Evolutionary conservation across 495 filamentous ascomycete species (phyloP).

Genomic region (Aspergillus sparsus): DNA sequence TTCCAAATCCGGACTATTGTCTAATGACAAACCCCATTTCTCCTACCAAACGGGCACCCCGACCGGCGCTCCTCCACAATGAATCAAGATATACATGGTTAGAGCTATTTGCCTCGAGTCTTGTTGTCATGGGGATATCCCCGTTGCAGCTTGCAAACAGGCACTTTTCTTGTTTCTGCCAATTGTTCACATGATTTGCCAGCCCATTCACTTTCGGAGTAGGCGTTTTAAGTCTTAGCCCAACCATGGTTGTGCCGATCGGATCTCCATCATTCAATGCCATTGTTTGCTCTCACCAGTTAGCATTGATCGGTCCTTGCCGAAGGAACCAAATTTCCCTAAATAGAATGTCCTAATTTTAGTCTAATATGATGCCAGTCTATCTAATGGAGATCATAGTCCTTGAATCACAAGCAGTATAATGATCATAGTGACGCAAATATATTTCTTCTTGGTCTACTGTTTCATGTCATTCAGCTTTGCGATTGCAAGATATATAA

Average conservation of each 20-base stretch:
- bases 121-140: not conserved
- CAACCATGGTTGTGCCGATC: no score
- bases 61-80: not conserved
- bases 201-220: not conserved
- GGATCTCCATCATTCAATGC: no score
- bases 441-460: not conserved
- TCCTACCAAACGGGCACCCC: not conserved
- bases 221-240: no score
- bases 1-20: not conserved
- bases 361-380: not conserved
- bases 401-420: not conserved
- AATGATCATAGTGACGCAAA: not conserved
- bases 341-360: not conserved
- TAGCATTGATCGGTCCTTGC: no score
- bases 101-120: constrained; percentile 1
- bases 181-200: not conserved
- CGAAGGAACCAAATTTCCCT: no score
- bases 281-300: no score
- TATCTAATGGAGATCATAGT: not conserved
- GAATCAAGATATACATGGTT: not conserved
- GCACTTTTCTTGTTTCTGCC: not conserved
- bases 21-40: not conserved
- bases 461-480: not conserved
- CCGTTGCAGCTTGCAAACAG: not conserved
- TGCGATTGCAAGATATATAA: not conserved